Evolutionary conservation across 495 filamentous ascomycete genomes (phyloP).

Genomic region (Podospora fimiseda): DNA sequence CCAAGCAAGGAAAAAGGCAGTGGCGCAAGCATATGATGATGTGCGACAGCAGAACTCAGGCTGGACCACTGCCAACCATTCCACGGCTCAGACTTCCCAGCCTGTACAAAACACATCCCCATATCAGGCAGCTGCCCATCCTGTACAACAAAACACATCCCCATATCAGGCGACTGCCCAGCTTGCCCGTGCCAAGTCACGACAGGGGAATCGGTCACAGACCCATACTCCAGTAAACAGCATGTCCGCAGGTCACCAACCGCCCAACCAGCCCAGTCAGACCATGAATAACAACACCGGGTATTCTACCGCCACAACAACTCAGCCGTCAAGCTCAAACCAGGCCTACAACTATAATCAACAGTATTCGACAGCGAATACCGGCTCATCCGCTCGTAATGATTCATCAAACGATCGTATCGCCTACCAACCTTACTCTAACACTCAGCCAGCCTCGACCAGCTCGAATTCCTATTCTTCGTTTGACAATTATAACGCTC

Average conservation of each 20-base stretch:
- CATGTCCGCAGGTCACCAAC: slow-evolving; percentile 4
- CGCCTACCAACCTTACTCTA: slow-evolving; percentile 22
- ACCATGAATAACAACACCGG: slow-evolving; percentile 4
- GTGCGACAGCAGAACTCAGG: slow-evolving; percentile 13
- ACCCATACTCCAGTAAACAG: slow-evolving; percentile 18
- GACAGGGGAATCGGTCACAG: slow-evolving; percentile 18
- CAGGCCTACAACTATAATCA: slow-evolving; percentile 17
- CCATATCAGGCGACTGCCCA: slow-evolving; percentile 17
- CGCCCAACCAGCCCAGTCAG: slow-evolving; percentile 9
- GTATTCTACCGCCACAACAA: slow-evolving; percentile 5
- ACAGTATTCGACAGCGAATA: slow-evolving; percentile 13
- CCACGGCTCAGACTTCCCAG: slow-evolving; percentile 8
- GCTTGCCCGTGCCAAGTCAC: slow-evolving; percentile 16
- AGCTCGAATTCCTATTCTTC: slow-evolving; percentile 18
- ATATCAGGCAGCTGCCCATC: slow-evolving; percentile 14
- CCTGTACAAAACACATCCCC: slow-evolving; percentile 15
- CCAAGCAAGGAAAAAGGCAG: slow-evolving; percentile 10
- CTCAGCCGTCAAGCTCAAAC: slow-evolving; percentile 10
- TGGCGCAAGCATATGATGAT: slow-evolving; percentile 17
- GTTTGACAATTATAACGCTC: slow-evolving; percentile 20
- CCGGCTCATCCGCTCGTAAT: slow-evolving; percentile 6
- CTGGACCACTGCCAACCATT: slow-evolving; percentile 13
- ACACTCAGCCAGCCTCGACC: slow-evolving; percentile 4
- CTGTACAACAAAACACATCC: slow-evolving; percentile 11
- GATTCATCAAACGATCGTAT: slow-evolving; percentile 17